Conservation (phyloP, 352 stramenopile species). For the Pythium phragmiticola region DNA sequence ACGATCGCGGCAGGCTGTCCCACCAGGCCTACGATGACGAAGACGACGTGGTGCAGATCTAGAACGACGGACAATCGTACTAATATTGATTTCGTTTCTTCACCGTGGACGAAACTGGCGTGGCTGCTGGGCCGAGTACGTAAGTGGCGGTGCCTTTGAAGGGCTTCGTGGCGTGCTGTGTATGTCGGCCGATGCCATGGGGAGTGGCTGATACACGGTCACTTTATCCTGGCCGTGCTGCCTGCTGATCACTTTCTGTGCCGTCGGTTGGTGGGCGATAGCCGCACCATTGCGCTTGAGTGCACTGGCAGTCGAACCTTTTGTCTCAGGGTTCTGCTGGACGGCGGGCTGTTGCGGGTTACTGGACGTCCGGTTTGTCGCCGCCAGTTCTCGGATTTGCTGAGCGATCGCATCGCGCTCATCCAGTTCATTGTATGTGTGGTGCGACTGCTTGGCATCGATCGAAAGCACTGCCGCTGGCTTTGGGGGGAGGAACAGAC, state of each 20-base stretch:
- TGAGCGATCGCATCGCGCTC: conserved; percentile 25
- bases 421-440: background rate
- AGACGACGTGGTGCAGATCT: conserved; percentile 26
- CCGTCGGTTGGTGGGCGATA: conserved; percentile 2
- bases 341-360: background rate
- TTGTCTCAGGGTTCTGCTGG: background rate
- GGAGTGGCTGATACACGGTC: conserved; percentile 21
- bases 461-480: background rate
- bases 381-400: conserved; percentile 13
- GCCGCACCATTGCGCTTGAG: conserved; percentile 24
- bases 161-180: background rate
- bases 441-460: background rate
- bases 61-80: background rate
- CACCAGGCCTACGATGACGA: conserved; percentile 24
- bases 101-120: conserved; percentile 11
- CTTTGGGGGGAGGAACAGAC: conserved; percentile 22
- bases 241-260: background rate
- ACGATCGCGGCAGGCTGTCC: conserved; percentile 34
- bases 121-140: conserved; percentile 22
- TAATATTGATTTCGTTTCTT: background rate
- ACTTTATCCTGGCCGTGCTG: conserved; percentile 20
- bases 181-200: background rate
- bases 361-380: conserved; percentile 6
- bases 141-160: background rate
- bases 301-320: background rate